These are phyloP conservation scores for Ascochyta pisi DNA, from an alignment of 2,329 filamentous ascomycete species.

Conservation along the genomic window DNA sequence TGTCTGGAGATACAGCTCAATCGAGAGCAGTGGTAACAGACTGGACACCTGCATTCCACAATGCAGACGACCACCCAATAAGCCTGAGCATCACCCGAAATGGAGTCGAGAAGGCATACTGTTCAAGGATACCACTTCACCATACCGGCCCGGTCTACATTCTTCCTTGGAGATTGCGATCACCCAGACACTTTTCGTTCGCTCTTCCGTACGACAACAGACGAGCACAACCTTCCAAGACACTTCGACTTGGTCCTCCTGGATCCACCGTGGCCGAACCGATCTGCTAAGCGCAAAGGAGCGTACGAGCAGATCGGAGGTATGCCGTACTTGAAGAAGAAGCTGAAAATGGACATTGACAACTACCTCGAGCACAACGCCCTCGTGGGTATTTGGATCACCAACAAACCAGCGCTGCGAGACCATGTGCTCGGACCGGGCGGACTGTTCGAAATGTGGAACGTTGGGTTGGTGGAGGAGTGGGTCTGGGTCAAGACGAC, in stretches of 20 bases:
- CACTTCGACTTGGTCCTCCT: constrained; percentile 72
- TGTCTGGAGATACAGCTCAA: constrained; percentile 23
- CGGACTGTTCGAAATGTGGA: constrained; percentile 72
- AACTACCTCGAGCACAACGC: constrained; percentile 43
- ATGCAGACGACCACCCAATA: constrained; percentile 33
- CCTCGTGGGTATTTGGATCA: constrained; percentile 77
- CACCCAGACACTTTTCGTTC: constrained; percentile 46
- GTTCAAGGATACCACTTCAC: constrained; percentile 43
- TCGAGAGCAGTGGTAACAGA: constrained; percentile 11
- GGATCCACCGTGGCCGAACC: constrained; percentile 84
- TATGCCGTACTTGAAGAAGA: constrained; percentile 55
- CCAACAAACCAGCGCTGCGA: constrained; percentile 69
- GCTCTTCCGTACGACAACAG: constrained; percentile 46
- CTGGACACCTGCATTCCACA: constrained; percentile 42
- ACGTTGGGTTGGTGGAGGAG: constrained; percentile 69
- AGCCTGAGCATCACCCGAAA: constrained; percentile 31
- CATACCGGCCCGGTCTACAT: constrained; percentile 58
- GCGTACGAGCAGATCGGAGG: constrained; percentile 55
- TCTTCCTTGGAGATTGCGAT: constrained; percentile 58
- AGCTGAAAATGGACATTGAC: constrained; percentile 57
- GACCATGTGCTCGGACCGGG: constrained; percentile 61
- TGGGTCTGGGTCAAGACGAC: constrained; percentile 85
- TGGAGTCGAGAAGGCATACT: constrained; percentile 1
- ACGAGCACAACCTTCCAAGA: constrained; percentile 52
- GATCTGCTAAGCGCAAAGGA: constrained; percentile 70